A percentile compares a stretch with the other conserved stretches of the same genome.
Evolutionary conservation across 2,329 filamentous ascomycete genomes (phyloP).

Genomic region (Ascochyta viciae-villosae): DNA sequence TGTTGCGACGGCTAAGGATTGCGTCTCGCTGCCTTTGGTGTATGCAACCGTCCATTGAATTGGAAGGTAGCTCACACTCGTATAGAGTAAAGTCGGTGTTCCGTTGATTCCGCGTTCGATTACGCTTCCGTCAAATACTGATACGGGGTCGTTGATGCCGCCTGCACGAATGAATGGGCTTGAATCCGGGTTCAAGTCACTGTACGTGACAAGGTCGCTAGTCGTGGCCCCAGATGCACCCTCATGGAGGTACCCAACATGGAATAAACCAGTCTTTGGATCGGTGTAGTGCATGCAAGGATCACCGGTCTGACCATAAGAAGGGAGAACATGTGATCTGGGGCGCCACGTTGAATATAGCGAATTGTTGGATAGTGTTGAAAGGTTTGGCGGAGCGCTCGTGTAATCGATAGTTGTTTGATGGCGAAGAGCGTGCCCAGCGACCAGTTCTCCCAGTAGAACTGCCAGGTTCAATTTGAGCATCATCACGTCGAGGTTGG

Average conservation of each 20-base stretch:
- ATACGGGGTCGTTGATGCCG: constrained; percentile 54
- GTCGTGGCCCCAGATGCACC: constrained; percentile 44
- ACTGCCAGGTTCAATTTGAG: neutral
- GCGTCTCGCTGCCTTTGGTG: constrained; percentile 56
- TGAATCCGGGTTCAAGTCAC: constrained; percentile 44
- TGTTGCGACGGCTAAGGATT: constrained; percentile 52
- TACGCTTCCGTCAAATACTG: constrained; percentile 56
- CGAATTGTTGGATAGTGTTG: constrained; percentile 24
- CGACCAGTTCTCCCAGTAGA: neutral
- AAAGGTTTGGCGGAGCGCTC: constrained; percentile 28
- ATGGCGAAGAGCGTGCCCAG: constrained; percentile 15
- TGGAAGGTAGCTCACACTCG: constrained; percentile 54
- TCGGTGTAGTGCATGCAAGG: constrained; percentile 57
- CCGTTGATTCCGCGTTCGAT: constrained; percentile 55
- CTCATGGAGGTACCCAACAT: constrained; percentile 55
- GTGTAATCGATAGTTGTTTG: constrained; percentile 23
- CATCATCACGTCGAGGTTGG: neutral
- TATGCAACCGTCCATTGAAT: constrained; percentile 58
- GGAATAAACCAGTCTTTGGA: constrained; percentile 53
- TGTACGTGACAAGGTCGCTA: constrained; percentile 53
- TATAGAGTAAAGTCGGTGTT: constrained; percentile 55
- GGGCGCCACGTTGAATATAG: constrained; percentile 41
- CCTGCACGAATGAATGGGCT: constrained; percentile 43
- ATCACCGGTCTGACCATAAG: constrained; percentile 52
- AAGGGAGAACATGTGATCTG: constrained; percentile 52